These are phyloP conservation scores for Calonectria pteridis DNA, from an alignment of 2,329 filamentous ascomycete species.

Conservation along the genomic window DNA sequence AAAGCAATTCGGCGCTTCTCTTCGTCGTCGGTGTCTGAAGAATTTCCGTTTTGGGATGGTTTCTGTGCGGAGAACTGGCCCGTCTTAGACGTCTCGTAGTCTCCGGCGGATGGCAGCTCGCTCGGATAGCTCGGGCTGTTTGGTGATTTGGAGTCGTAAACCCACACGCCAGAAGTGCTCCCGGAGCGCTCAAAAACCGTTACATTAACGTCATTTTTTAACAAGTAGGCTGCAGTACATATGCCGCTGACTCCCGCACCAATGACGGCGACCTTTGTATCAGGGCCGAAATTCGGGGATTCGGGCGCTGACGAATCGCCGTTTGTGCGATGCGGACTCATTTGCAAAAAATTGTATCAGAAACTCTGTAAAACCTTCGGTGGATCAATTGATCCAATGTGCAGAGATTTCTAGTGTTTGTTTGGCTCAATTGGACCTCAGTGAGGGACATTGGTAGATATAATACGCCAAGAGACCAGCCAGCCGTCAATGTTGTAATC, in stretches of 20 bases:
- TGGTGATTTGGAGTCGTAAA: slow-evolving; percentile 48
- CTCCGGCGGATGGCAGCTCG: slow-evolving; percentile 44
- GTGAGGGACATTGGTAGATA: slow-evolving; percentile 11
- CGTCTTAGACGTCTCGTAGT: slow-evolving; percentile 37
- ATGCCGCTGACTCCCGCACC: slow-evolving; percentile 58
- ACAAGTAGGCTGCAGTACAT: slow-evolving; percentile 52
- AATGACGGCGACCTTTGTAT: slow-evolving; percentile 51
- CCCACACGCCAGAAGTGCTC: slow-evolving; percentile 54
- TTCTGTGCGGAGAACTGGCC: slow-evolving; percentile 13
- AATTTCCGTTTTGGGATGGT: background rate
- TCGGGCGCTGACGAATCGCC: background rate
- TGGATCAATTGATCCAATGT: background rate
- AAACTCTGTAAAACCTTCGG: background rate
- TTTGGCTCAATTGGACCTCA: background rate
- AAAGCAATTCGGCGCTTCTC: slow-evolving; percentile 30
- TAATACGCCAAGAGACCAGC: background rate
- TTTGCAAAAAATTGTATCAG: background rate
- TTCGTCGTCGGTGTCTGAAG: background rate
- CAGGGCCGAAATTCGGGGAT: slow-evolving; percentile 19
- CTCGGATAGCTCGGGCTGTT: slow-evolving; percentile 50
- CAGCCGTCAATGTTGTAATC: slow-evolving; percentile 16
- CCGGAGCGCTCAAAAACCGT: slow-evolving; percentile 54
- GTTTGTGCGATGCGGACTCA: slow-evolving; percentile 34
- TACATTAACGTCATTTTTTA: slow-evolving; percentile 51
- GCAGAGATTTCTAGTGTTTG: background rate